Evolutionary conservation across 2,329 filamentous ascomycete genomes (phyloP).

Genomic region (Colletotrichum sp.): DNA sequence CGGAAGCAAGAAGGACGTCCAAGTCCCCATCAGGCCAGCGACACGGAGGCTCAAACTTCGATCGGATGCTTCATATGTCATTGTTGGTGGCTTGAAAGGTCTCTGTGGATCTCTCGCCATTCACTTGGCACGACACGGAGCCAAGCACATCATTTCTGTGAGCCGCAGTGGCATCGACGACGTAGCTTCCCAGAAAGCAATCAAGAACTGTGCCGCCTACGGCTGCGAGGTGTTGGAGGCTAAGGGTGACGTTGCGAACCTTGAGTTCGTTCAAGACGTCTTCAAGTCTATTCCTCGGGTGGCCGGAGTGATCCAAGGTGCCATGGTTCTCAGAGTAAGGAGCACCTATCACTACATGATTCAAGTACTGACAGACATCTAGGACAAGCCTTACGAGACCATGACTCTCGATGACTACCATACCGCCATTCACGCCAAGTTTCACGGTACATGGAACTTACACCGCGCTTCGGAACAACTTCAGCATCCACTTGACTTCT

Average conservation of each 20-base stretch:
- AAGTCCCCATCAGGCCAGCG: neutral
- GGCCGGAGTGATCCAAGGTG: slow-evolving; percentile 31
- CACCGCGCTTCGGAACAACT: slow-evolving; percentile 31
- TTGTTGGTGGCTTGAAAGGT: slow-evolving; percentile 42
- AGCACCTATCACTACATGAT: neutral
- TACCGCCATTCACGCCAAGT: slow-evolving; percentile 33
- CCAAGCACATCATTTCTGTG: slow-evolving; percentile 31
- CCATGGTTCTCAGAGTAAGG: slow-evolving; percentile 31
- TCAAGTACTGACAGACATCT: neutral
- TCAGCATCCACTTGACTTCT: slow-evolving; percentile 35
- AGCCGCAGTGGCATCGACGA: slow-evolving; percentile 34
- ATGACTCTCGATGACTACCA: slow-evolving; percentile 37
- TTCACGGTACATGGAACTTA: slow-evolving; percentile 42
- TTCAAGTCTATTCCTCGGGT: slow-evolving; percentile 28
- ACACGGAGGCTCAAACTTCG: slow-evolving; percentile 15
- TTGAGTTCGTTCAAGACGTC: slow-evolving; percentile 1
- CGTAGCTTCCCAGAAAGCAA: slow-evolving; percentile 25
- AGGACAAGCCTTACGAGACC: slow-evolving; percentile 26
- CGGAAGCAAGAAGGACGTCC: neutral
- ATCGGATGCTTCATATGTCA: slow-evolving; percentile 34
- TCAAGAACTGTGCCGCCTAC: slow-evolving; percentile 17
- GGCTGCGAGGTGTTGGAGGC: slow-evolving; percentile 20
- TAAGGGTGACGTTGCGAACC: slow-evolving; percentile 22
- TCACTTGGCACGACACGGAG: slow-evolving; percentile 36
- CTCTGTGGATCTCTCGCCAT: slow-evolving; percentile 37